Percentiles rank a stretch among this genome's conserved stretches.
phyloP scores from a whole-genome alignment of 2,329 filamentous ascomycete species.

The Cercospora citrullina region DNA sequence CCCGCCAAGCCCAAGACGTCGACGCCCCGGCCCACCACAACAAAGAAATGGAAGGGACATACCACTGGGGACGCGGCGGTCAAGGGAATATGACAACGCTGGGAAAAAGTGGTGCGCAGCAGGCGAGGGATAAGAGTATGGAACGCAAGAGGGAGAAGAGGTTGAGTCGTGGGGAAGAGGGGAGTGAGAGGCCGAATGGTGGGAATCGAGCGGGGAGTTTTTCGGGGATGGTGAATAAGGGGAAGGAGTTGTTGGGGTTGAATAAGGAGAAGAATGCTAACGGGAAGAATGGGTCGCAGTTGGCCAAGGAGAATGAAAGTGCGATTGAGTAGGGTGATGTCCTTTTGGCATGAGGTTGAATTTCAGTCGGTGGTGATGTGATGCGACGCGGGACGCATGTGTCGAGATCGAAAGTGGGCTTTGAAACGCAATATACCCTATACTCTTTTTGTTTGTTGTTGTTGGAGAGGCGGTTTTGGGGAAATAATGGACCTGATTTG shows the following conservation, averaged over 20 bases:
- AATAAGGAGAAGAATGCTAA: slow-evolving; percentile 39
- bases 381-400: no score
- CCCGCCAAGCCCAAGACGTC: slow-evolving; percentile 81
- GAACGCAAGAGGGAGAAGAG: slow-evolving; percentile 37
- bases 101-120: slow-evolving; percentile 38
- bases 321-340: slow-evolving; percentile 19
- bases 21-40: slow-evolving; percentile 51
- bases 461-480: background rate
- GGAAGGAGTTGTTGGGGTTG: slow-evolving; percentile 53
- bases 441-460: background rate
- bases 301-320: slow-evolving; percentile 20
- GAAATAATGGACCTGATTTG: background rate
- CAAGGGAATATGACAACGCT: slow-evolving; percentile 65
- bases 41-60: slow-evolving; percentile 60
- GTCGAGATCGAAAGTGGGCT: no score
- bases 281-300: background rate
- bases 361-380: no score
- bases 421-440: no score
- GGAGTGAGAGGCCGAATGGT: slow-evolving; percentile 20
- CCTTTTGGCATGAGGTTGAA: no score
- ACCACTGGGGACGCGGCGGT: slow-evolving; percentile 72
- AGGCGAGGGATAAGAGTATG: slow-evolving; percentile 43
- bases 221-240: slow-evolving; percentile 52
- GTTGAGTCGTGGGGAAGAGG: slow-evolving; percentile 32
- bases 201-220: slow-evolving; percentile 30